Percentiles rank a stretch among this genome's conserved stretches.
Evolutionary conservation across 75 land plant species (phyloP).

Genomic region (Azolla pinnata): DNA sequence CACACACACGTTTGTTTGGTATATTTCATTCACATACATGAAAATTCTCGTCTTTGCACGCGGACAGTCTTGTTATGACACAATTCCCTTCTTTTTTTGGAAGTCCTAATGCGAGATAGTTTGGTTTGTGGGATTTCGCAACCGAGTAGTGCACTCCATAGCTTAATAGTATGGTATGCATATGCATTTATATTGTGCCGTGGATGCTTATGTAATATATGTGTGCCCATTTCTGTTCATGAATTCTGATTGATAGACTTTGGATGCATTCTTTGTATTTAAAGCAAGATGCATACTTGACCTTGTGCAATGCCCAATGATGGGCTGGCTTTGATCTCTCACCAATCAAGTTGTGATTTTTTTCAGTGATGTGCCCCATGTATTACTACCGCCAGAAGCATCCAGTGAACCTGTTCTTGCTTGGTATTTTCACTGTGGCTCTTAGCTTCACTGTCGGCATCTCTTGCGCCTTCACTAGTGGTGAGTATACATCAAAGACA

Average conservation of each 20-base stretch:
- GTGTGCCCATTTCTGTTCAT: constrained; percentile 2
- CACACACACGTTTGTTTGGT: too few relatives aligned
- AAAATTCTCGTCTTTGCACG: too few relatives aligned
- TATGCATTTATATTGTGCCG: neutral
- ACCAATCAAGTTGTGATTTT: neutral
- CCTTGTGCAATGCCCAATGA: neutral
- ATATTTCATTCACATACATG: too few relatives aligned
- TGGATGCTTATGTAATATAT: neutral
- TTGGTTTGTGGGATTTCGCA: too few relatives aligned
- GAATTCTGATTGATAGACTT: neutral
- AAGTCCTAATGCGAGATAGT: too few relatives aligned
- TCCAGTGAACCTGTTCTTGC: constrained; percentile 72
- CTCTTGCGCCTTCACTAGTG: constrained; percentile 77
- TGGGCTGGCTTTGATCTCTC: neutral
- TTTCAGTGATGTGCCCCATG: constrained; percentile 73
- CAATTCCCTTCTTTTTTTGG: too few relatives aligned
- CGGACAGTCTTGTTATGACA: too few relatives aligned
- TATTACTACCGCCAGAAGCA: constrained; percentile 75
- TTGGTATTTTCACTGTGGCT: constrained; percentile 66
- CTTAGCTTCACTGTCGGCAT: constrained; percentile 80
- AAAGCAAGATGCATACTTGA: too few relatives aligned
- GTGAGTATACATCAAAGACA: constrained; percentile 21
- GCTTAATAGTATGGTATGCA: too few relatives aligned
- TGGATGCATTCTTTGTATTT: too few relatives aligned
- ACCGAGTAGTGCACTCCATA: too few relatives aligned